Evolutionary conservation across 768 basidiomycete genomes (phyloP), one percentile per base, ranked within the genome.

Genomic region (Calvatia gigantea): DNA sequence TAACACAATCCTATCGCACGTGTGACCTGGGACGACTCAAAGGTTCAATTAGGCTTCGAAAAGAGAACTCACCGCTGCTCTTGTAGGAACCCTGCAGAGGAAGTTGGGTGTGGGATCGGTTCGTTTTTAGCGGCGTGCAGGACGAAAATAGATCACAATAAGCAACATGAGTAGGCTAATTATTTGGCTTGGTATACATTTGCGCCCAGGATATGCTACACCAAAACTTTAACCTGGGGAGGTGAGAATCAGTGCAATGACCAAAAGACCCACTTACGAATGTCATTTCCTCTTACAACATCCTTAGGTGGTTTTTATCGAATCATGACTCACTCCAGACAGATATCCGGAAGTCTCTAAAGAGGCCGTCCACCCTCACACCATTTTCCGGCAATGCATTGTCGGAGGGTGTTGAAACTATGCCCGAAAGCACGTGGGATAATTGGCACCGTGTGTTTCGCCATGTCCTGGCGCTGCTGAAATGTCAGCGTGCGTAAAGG

Each of bases 331-430:
- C 81, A 57, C 76, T 76, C 84, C 84, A 85, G 60, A 86, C 74
- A 62, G 73, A 83, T 64, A 83, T 82, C 53, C 82, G 79, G 68
- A 84, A 76, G 63, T 88, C 86, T 59, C 81, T 75, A 83, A 85
- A 87, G 52, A 83, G 71, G 56, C 78, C 81, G 65, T 87, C 85
- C 47, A 88, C 82, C 2, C 75, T 80, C 62, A 87, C 74, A 15
- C 85, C 85, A 53, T 74, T 77, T 52, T 71, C 73, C 27, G 73
- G 72, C 23, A 70, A 65, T 58, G 72, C 51, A 51, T 70, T 65
- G 35, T 67, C 68, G 27, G 70, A 64, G 67, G 67, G 45, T 62
- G 61, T 62, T 62, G 63, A 71, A 37, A 54, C 72, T 47, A 60
- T 62, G 31, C 73, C 73, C 7, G 76, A 72, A 64, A 86, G 84